phyloP scores from a whole-genome alignment of 23 red algal genomes.

The Chondrus crispus region DNA sequence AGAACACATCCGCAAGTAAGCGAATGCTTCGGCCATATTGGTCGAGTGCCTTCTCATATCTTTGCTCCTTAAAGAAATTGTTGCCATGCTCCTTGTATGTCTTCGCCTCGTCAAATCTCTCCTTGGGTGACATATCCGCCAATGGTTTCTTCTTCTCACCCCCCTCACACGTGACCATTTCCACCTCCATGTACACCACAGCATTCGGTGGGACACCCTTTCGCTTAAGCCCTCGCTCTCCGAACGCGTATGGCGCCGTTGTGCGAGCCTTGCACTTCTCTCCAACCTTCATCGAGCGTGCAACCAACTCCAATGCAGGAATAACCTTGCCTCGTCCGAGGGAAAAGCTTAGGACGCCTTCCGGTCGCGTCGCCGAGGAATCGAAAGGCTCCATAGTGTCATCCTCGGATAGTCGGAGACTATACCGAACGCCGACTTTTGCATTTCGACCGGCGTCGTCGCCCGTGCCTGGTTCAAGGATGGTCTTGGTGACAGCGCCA shows the following conservation, averaged over 20 bases:
- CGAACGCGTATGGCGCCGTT: constrained; percentile 26
- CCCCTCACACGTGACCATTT: constrained; percentile 20
- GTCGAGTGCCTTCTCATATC: constrained; percentile 39
- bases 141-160: constrained; percentile 41
- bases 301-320: constrained; percentile 33
- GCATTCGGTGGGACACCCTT: constrained; percentile 43
- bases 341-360: constrained; percentile 39
- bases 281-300: constrained; percentile 38
- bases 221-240: constrained; percentile 22
- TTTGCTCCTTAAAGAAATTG: constrained; percentile 51
- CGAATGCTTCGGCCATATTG: constrained; percentile 49
- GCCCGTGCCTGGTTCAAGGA: constrained; percentile 34
- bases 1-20: constrained; percentile 56
- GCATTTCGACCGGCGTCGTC: constrained; percentile 26
- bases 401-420: constrained; percentile 12
- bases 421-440: constrained; percentile 43
- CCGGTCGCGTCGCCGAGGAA: constrained; percentile 6
- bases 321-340: constrained; percentile 42
- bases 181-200: constrained; percentile 42
- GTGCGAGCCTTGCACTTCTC: constrained; percentile 39
- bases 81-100: constrained; percentile 61
- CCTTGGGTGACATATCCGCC: constrained; percentile 35
- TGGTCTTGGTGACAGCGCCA: constrained; percentile 24
- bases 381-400: constrained; percentile 12
- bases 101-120: constrained; percentile 49